These are phyloP conservation scores for Apiospora koreana DNA, from an alignment of 2,329 filamentous ascomycete genomes.

Conservation along the genomic window DNA sequence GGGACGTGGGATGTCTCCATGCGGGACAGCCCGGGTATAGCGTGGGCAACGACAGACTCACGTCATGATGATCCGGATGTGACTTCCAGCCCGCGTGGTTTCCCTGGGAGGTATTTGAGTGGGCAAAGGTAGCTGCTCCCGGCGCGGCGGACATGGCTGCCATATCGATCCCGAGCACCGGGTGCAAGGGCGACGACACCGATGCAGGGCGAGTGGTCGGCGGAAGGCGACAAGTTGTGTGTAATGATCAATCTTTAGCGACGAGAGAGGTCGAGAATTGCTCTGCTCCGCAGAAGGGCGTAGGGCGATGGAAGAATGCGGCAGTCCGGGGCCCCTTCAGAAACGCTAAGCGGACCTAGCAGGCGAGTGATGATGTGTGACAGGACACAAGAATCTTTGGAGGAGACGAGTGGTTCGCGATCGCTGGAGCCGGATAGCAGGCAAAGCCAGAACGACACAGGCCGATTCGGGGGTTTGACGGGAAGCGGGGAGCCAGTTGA, in stretches of 20 bases:
- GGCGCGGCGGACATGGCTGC: conserved; percentile 54
- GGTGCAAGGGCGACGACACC: conserved; percentile 4
- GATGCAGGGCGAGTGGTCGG: neutral
- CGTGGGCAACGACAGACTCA: conserved; percentile 20
- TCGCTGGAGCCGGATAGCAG: neutral
- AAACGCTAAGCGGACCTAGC: conserved; percentile 1
- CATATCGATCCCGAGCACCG: conserved; percentile 37
- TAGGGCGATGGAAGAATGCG: neutral
- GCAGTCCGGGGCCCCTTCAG: neutral
- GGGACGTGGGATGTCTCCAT: neutral
- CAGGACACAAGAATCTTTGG: neutral
- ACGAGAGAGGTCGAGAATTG: neutral
- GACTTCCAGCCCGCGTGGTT: conserved; percentile 45
- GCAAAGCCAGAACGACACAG: neutral
- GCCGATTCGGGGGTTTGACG: neutral
- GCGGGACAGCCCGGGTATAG: neutral
- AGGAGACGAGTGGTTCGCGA: neutral
- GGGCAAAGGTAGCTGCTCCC: conserved; percentile 49
- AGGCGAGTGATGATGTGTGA: neutral
- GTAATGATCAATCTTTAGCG: neutral
- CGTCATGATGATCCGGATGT: conserved; percentile 28
- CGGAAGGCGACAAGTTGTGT: neutral
- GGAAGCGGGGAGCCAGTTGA: conserved; percentile 4
- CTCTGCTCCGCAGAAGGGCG: neutral
- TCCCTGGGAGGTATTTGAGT: conserved; percentile 51